These are phyloP conservation scores for Solanum pimpinellifolium DNA, from an alignment of 257 asterid genomes.

Conservation along the genomic window DNA sequence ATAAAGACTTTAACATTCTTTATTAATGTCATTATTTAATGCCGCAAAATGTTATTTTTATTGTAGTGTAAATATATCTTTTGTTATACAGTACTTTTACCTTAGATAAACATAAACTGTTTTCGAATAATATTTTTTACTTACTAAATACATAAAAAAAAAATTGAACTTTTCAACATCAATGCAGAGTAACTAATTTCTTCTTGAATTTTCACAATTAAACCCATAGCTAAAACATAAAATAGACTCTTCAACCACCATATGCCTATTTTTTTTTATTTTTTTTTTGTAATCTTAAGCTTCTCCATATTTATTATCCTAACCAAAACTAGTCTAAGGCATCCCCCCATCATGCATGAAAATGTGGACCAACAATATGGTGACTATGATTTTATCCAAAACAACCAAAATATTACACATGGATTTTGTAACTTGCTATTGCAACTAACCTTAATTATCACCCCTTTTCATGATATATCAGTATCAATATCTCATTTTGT, in stretches of 20 bases:
- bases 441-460: background rate
- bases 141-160: too few relatives aligned
- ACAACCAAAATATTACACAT: background rate
- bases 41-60: background rate
- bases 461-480: background rate
- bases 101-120: background rate
- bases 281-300: background rate
- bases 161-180: background rate
- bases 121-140: too few relatives aligned
- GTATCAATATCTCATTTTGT: background rate
- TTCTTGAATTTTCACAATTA: background rate
- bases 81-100: too few relatives aligned
- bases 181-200: background rate
- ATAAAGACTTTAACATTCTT: too few relatives aligned
- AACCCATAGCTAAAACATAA: background rate
- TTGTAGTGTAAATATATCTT: too few relatives aligned
- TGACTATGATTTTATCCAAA: background rate
- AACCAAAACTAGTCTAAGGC: background rate
- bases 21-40: too few relatives aligned
- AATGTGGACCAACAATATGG: background rate
- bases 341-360: background rate
- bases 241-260: background rate
- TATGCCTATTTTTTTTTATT: background rate
- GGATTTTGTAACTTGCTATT: background rate
- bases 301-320: background rate